Conservation (phyloP, 2,329 filamentous ascomycete species). For the Esteya vermicola region DNA sequence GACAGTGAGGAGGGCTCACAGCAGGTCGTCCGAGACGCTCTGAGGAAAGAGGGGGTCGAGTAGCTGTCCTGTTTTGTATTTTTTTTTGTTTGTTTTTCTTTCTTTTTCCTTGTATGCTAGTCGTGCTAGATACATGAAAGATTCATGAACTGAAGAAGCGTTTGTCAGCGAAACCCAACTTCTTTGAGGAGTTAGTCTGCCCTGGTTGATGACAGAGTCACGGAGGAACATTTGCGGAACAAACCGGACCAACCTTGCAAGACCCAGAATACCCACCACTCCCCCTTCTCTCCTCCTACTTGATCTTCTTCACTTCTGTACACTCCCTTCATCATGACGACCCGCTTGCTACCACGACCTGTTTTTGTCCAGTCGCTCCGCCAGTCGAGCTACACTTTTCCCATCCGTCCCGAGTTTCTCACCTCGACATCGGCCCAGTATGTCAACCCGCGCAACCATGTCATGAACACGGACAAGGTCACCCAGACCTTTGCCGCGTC, state of each 20-base stretch:
- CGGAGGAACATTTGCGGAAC: too few species aligned
- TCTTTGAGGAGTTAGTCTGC: too few species aligned
- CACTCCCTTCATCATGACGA: neutral
- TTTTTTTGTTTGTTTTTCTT: too few species aligned
- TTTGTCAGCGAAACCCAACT: too few species aligned
- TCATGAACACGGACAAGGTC: slow-evolving; percentile 1
- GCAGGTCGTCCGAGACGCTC: too few species aligned
- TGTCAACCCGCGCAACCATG: slow-evolving; percentile 2
- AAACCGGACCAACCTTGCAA: neutral
- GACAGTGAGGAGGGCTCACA: too few species aligned
- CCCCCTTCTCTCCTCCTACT: neutral
- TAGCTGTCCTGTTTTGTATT: too few species aligned
- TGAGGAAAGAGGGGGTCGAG: too few species aligned
- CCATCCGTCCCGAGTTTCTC: slow-evolving; percentile 3
- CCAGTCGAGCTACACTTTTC: slow-evolving; percentile 1
- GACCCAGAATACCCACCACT: neutral
- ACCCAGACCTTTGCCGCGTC: slow-evolving; percentile 1
- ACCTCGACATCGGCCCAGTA: neutral
- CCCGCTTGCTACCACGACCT: slow-evolving; percentile 1
- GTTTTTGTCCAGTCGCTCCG: slow-evolving; percentile 1
- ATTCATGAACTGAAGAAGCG: too few species aligned
- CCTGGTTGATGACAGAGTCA: too few species aligned
- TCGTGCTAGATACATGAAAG: too few species aligned
- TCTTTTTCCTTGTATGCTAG: too few species aligned
- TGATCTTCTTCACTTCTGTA: neutral